Base-by-base conservation (phyloP, 441 rosid species). In the Erysimum cheiri region DNA sequence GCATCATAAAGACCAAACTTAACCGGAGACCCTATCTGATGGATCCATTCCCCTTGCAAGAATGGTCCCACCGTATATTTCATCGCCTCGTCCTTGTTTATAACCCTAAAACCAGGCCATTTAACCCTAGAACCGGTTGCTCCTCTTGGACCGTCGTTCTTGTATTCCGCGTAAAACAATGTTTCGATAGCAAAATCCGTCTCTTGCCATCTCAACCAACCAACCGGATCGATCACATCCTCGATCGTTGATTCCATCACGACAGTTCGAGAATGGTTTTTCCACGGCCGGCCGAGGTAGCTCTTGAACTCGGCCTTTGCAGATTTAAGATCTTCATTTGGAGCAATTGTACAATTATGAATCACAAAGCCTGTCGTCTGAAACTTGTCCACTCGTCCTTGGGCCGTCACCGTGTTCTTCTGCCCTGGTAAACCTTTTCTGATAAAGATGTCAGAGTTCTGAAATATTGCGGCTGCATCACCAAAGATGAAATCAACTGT, bases 401-500 rank as follows among this genome's bases (percentile, higher is more conserved):
- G 91, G 0, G 93, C 88, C 0, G 90, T 84, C 13, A 92, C 73
- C 3, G 80, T 77, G 77, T 82, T 87, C 71, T 82, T 72, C 57
- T 90, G 87, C 29, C 78, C 81, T 2, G 65, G 69, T 39, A 79
- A 14, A 2, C 92, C 88, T 70, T 87, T 90, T 59, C 88, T 71
- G 11, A 85, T 64, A 3, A 67, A 47, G 29, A 92, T 78, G 52
- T 63, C 61, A 63, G 93, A 90, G 81, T 87, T 92, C 43, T 92
- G 98, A 54, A 92, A 85, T 33, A 92, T 37, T 0, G 89, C 88
- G 0, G 95, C 67, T 0, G 95, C 93, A n/a, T 90, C 92, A 0
- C 98, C 96, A 0, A 90, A 90, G 55, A 92, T 87, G 82, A 92
- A 88, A 50, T 92, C 98, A 1, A 88, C 50, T 0, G 93, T 90